Conservation (phyloP, 768 basidiomycete species). For the Mycena rosella region DNA sequence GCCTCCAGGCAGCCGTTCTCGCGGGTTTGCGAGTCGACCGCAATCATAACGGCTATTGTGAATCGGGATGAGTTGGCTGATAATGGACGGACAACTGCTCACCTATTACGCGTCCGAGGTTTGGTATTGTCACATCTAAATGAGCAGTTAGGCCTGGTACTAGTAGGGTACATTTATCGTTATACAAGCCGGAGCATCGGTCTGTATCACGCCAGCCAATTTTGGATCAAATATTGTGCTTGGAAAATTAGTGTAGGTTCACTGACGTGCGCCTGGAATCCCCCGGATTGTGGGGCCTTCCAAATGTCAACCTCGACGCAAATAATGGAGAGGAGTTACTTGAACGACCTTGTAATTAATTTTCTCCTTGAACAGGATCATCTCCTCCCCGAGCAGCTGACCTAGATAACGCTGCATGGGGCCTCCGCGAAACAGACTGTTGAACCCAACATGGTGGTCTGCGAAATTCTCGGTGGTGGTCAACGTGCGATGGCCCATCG, state of each 20-base stretch:
- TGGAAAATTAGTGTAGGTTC: neutral
- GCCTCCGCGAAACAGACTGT: slow-evolving; percentile 24
- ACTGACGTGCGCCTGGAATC: slow-evolving; percentile 35
- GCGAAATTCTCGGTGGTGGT: slow-evolving; percentile 34
- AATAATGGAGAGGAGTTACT: neutral
- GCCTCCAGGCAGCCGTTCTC: slow-evolving; percentile 36
- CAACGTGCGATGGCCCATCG: slow-evolving; percentile 12
- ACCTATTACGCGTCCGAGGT: slow-evolving; percentile 28
- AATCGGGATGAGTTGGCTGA: neutral
- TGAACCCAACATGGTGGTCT: slow-evolving; percentile 31
- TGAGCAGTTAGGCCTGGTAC: neutral
- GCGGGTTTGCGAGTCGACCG: slow-evolving; percentile 28
- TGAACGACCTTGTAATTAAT: slow-evolving; percentile 40
- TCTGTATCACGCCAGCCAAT: neutral
- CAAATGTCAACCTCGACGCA: neutral
- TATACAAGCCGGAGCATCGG: slow-evolving; percentile 32
- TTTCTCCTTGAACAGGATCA: slow-evolving; percentile 38
- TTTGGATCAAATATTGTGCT: neutral
- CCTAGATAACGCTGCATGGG: slow-evolving; percentile 16
- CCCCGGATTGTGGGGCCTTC: slow-evolving; percentile 26
- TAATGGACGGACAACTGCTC: neutral
- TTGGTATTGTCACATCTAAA: slow-evolving; percentile 25
- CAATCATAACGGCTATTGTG: slow-evolving; percentile 24
- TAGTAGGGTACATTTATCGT: neutral
- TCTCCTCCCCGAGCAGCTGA: slow-evolving; percentile 28